Evolutionary conservation across 495 filamentous ascomycete species (phyloP).

Genomic region (Trichoderma virens): DNA sequence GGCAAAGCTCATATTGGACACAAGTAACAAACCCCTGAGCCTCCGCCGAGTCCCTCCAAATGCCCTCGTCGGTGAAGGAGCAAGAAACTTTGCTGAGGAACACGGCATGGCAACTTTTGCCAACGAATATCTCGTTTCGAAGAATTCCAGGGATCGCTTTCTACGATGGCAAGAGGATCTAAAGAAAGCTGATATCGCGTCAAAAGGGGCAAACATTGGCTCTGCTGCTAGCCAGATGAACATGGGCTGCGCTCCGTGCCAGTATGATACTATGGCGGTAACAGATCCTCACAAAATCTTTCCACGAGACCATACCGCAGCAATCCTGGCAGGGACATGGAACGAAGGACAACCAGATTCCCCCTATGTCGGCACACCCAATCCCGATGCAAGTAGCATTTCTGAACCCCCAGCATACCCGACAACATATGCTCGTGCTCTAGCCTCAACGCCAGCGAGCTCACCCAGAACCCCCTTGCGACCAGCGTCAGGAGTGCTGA

Average conservation of each 20-base stretch:
- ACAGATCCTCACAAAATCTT: slow-evolving; percentile 14
- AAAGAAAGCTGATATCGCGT: slow-evolving; percentile 38
- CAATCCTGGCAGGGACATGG: slow-evolving; percentile 49
- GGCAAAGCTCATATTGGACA: slow-evolving; percentile 73
- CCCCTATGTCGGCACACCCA: slow-evolving; percentile 18
- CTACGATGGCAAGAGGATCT: slow-evolving; percentile 71
- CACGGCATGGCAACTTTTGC: slow-evolving; percentile 61
- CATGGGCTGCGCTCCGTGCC: background rate
- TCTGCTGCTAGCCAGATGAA: background rate
- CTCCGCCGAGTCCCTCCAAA: slow-evolving; percentile 88
- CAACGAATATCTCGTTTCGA: slow-evolving; percentile 67
- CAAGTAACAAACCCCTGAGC: slow-evolving; percentile 61
- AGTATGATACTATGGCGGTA: slow-evolving; percentile 6
- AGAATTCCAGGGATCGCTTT: slow-evolving; percentile 65
- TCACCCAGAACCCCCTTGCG: background rate
- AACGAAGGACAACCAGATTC: slow-evolving; percentile 54
- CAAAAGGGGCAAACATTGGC: slow-evolving; percentile 8
- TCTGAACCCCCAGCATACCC: background rate
- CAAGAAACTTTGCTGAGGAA: slow-evolving; percentile 74
- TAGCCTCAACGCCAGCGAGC: background rate
- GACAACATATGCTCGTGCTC: slow-evolving; percentile 1
- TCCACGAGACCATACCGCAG: slow-evolving; percentile 39
- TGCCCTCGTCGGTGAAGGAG: slow-evolving; percentile 76
- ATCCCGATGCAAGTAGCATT: background rate
- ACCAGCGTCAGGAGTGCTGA: background rate